Evolutionary conservation across 2,329 filamentous ascomycete species (phyloP).

Genomic region (Diaporthe sp.): DNA sequence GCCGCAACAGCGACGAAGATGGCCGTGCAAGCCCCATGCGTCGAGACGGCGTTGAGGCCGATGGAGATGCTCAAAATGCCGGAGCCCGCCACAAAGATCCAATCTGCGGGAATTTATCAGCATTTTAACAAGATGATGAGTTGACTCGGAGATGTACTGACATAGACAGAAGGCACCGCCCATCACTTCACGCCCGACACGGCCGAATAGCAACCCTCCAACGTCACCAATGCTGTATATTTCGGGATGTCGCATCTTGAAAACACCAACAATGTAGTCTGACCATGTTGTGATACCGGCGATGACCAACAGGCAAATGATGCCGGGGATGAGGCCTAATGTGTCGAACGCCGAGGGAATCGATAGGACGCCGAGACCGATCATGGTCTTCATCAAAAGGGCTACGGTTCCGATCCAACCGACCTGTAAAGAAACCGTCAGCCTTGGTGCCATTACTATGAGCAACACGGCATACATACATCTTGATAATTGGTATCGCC

Average conservation of each 20-base stretch:
- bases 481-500: constrained; percentile 6
- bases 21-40: constrained; percentile 47
- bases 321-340: not conserved
- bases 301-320: constrained; percentile 7
- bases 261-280: constrained; percentile 7
- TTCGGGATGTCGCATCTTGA: not conserved
- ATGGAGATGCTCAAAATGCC: constrained; percentile 45
- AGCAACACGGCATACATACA: not conserved
- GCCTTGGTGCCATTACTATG: not conserved
- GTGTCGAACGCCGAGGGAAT: constrained; percentile 1
- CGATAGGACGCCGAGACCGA: constrained; percentile 5
- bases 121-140: not conserved
- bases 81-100: constrained; percentile 45
- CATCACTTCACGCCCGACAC: not conserved
- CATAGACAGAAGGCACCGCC: not conserved
- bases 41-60: constrained; percentile 48
- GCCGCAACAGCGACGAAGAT: constrained; percentile 47
- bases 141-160: not conserved
- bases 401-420: constrained; percentile 15
- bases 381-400: constrained; percentile 3
- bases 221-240: constrained; percentile 10
- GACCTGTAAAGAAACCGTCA: not conserved
- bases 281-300: constrained; percentile 23
- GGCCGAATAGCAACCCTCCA: constrained; percentile 4
- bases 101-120: not conserved